Base-by-base conservation (phyloP, 352 stramenopile genomes). In the Pythium dissotocum region DNA sequence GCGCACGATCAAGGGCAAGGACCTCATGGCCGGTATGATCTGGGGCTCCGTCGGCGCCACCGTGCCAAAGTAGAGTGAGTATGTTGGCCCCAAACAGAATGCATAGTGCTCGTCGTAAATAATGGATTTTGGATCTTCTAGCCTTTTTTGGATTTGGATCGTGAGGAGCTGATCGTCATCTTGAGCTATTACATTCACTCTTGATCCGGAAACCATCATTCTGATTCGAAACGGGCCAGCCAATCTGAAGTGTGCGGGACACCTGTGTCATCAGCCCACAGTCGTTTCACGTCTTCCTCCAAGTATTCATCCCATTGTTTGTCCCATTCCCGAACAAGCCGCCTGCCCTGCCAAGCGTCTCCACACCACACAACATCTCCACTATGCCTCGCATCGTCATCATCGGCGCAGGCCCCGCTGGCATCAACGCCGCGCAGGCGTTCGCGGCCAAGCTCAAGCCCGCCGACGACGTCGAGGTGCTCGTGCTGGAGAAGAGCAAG, bases 401-500 rank as follows among this genome's bases (percentile, higher is more conserved):
- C 59, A 70, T 91, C 51, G 83, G 83, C 48, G 82, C 73, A 30
- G 83, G 83, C 2, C 65, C 79, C n/a, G 83, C 77, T 1, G 83
- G 83, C 21, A 71, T 89, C 49, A 78, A 73, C 40, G 72, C 74
- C n/a, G 60, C 58, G 12, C 77, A 87, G 51, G 56, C 75, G 2
- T 70, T 91, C 13, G 78, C 76, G 10, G 69, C 69, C 60, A 66
- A 67, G 18, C 72, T 92, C 28, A 76, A 51, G 0, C 44, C 74
- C 6, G 18, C 28, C 0, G 80, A 90, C 53, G 58, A 82, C 24
- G 75, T 69, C 12, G 67, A 88, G 16, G 75, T 92, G 63, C 57
- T 89, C 18, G 61, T 89, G 40, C 58, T 90, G 0, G 82, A 90
- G 61, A 90, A 93, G 60, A 85, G 63, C 55, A 49, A 61, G 40